phyloP scores from a whole-genome alignment of 2,329 filamentous ascomycete genomes.

The Calonectria leucothoes region DNA sequence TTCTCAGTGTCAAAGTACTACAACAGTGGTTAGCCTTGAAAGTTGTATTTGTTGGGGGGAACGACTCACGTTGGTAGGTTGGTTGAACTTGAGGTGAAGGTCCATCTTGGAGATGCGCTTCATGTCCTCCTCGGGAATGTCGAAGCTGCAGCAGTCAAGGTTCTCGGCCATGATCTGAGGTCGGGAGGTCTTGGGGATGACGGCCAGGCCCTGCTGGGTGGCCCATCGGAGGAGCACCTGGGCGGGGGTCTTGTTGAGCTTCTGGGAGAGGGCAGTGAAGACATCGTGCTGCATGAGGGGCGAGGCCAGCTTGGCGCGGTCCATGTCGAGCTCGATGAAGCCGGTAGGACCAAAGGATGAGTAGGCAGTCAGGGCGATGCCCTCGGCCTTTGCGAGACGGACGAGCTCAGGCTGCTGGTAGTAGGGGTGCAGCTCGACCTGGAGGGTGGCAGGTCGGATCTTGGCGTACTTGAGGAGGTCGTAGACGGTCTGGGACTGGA shows the following conservation, averaged over 20 bases:
- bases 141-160: slow-evolving; percentile 73
- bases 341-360: slow-evolving; percentile 84
- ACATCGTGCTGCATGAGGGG: slow-evolving; percentile 78
- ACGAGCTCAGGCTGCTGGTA: slow-evolving; percentile 80
- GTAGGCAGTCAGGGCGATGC: slow-evolving; percentile 83
- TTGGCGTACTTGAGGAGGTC: slow-evolving; percentile 83
- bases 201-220: slow-evolving; percentile 82
- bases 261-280: slow-evolving; percentile 74
- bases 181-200: slow-evolving; percentile 82
- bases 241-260: slow-evolving; percentile 78
- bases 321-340: slow-evolving; percentile 82
- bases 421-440: slow-evolving; percentile 94
- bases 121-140: slow-evolving; percentile 74
- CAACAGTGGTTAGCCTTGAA: slow-evolving; percentile 24
- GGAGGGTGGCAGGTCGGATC: slow-evolving; percentile 80
- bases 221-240: slow-evolving; percentile 90
- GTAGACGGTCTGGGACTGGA: slow-evolving; percentile 81
- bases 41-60: not conserved
- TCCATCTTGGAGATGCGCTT: slow-evolving; percentile 75
- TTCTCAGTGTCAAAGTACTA: slow-evolving; percentile 68
- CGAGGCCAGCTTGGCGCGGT: slow-evolving; percentile 66
- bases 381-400: slow-evolving; percentile 75
- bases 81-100: slow-evolving; percentile 78
- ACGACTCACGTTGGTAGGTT: slow-evolving; percentile 74
- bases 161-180: slow-evolving; percentile 69